A percentile compares a stretch with the other conserved stretches of the same genome.
Evolutionary conservation across 768 basidiomycete genomes (phyloP).

Genomic region (Boletus patriciae): DNA sequence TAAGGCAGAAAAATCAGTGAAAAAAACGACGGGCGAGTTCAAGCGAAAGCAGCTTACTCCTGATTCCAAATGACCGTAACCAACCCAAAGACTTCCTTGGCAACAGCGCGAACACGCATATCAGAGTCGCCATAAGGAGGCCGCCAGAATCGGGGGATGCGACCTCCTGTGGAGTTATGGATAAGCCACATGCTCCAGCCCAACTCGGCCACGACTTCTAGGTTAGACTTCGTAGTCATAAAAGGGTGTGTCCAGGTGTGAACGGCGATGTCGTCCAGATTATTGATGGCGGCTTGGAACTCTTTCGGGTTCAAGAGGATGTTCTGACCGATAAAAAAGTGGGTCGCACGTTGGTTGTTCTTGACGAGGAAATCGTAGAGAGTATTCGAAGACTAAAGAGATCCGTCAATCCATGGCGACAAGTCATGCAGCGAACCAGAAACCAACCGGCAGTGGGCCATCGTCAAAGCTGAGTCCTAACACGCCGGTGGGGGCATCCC

Average conservation of each 20-base stretch:
- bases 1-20: constrained; percentile 27
- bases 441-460: constrained; percentile 58
- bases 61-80: constrained; percentile 88
- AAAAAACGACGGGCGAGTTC: background rate
- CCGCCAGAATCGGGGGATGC: constrained; percentile 78
- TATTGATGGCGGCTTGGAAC: constrained; percentile 54
- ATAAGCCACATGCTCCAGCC: constrained; percentile 83
- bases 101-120: constrained; percentile 80
- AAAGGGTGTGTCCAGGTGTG: constrained; percentile 71
- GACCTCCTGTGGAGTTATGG: constrained; percentile 77
- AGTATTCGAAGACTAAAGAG: constrained; percentile 37
- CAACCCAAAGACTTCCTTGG: constrained; percentile 82
- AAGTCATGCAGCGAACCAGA: background rate
- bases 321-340: constrained; percentile 87
- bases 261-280: constrained; percentile 41
- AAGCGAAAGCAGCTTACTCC: constrained; percentile 51
- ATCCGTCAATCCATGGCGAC: constrained; percentile 1
- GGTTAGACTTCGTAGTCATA: constrained; percentile 76
- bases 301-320: constrained; percentile 56
- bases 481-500: constrained; percentile 72
- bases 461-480: constrained; percentile 77
- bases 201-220: constrained; percentile 64
- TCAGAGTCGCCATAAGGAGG: constrained; percentile 88
- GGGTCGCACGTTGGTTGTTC: constrained; percentile 73
- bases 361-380: constrained; percentile 66